Conservation (phyloP, 2,329 filamentous ascomycete species). For the Arachnomyces sp. region DNA sequence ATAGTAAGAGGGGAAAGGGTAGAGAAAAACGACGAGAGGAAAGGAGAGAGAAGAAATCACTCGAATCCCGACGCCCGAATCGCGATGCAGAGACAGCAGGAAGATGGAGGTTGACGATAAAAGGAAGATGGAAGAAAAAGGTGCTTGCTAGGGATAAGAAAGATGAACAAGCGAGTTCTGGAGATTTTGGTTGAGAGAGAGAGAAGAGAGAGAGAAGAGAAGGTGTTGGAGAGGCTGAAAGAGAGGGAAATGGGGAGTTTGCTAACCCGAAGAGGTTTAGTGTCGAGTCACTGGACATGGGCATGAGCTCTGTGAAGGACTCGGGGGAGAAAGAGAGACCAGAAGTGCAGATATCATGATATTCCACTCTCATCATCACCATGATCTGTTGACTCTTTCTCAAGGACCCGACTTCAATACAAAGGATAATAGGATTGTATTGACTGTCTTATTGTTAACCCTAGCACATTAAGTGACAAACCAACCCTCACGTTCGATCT, state of each 20-base stretch:
- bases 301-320: no score
- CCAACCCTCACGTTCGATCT: no score
- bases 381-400: no score
- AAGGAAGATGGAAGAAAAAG: constrained; percentile 18
- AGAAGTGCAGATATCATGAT: no score
- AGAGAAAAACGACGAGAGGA: constrained; percentile 7
- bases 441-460: no score
- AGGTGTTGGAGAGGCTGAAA: constrained; percentile 1
- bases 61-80: constrained; percentile 8
- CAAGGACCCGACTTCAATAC: no score
- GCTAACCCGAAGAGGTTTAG: no score
- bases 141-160: constrained; percentile 8
- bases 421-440: no score
- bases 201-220: constrained; percentile 3
- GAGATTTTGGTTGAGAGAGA: not conserved
- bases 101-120: constrained; percentile 6
- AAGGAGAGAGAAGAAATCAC: constrained; percentile 8
- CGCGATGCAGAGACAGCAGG: constrained; percentile 7
- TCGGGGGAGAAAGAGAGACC: no score
- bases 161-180: constrained; percentile 4
- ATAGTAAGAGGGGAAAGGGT: constrained; percentile 5
- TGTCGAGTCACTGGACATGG: no score
- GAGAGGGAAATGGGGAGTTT: not conserved
- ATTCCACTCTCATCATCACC: no score
- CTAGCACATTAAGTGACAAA: no score